Base-by-base conservation (phyloP, 305 asterid genomes). In the Solanum hybrid region DNA sequence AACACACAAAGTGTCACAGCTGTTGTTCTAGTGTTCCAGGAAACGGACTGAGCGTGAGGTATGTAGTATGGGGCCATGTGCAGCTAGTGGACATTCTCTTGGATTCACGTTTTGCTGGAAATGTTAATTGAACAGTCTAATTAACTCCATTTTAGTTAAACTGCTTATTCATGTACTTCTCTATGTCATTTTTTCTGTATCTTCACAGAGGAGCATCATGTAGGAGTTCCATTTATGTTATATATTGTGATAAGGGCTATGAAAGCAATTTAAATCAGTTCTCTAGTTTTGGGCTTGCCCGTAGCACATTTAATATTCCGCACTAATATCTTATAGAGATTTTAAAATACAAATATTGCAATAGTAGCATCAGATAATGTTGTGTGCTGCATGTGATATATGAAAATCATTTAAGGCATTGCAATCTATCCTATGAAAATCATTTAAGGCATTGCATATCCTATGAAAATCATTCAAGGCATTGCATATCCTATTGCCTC, bases 1-100 rank as follows among this genome's bases (percentile, higher is more conserved):
- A 97, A 90, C 99, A 98, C 91, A 98, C 99, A 3, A 95, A 90
- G 92, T 98, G 99, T 89, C 99, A 98, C 91, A 97, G 99, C 92
- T 98, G 99, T 93, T 93, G 82, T 89, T 98, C 99, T 91, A 91
- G 93, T 89, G 99, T 98, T 90, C 98, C 99, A 34, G 99, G 99
- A 90, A 98, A 98, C 81, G 99, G 99, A 89, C 92, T 92, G 86
- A 96, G 99, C 80, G 95, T 97, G 87, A 97, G 99, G 99, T 98
- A 90, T 89, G 96, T 51, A 57, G 79, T 88, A 90, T 89, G 89
- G 79, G 87, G 86, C 89, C 72, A 68, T 72, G 34, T 33, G 38
- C 70, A 39, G 80, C 33, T 79, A 77, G 65, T 79, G 79, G 76
- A 78, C 57, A 51, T 51, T 84, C 39, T 51, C 41, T 84, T 45